Evolutionary conservation across 2,329 filamentous ascomycete genomes (phyloP), one percentile per base, ranked within the genome.

Genomic region (Aaosphaeria arxii): DNA sequence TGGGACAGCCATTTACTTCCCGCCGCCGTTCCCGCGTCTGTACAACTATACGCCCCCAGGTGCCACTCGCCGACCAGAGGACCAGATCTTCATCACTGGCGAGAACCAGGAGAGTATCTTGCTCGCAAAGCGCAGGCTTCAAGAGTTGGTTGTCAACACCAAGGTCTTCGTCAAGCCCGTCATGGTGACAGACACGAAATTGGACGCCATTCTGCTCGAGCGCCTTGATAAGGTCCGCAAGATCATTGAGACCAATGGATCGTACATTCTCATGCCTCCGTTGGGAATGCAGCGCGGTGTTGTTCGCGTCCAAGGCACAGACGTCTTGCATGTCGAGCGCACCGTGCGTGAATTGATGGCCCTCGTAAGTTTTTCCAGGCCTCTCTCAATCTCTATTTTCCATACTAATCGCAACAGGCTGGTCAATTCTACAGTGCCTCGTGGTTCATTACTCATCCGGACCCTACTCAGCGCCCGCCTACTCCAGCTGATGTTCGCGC

Each of bases 371-470:
- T 48, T 5, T 39, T 46, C 44, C 40, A 42, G 43, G 42, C 17
- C 17, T 24, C 17, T 24, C 17, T 24, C 17, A 24, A 3, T 24
- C 17, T 3, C 17, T 24, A 24, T 24, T 24, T 2, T 24, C 17
- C 17, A 24, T 53, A 49, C 55, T 63, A 30, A 67, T 57, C 52
- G 49, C 24, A 17, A 9, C 55, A 91, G 88, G 91, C 91, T 55
- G 91, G 92, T 33, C 94, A 99, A 74, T 99, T 97, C 71, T 99
- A 99, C 74, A 94, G 90, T 66, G 91, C 91, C 24, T 91, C 89
- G 7, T 99, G 94, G 92, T 95, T 90, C 81, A 87, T 96, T 57
- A 87, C 91, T 64, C 85, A 89, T 62, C 81, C 85, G 11, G 88
- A 94, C 52, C 77, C 83, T 35, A 74, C 76, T 11, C 81, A 83